Percentiles rank a stretch among this genome's conserved stretches.
These are phyloP conservation scores for Trametes meyenii DNA, from an alignment of 768 basidiomycete species.

Conservation along the genomic window DNA sequence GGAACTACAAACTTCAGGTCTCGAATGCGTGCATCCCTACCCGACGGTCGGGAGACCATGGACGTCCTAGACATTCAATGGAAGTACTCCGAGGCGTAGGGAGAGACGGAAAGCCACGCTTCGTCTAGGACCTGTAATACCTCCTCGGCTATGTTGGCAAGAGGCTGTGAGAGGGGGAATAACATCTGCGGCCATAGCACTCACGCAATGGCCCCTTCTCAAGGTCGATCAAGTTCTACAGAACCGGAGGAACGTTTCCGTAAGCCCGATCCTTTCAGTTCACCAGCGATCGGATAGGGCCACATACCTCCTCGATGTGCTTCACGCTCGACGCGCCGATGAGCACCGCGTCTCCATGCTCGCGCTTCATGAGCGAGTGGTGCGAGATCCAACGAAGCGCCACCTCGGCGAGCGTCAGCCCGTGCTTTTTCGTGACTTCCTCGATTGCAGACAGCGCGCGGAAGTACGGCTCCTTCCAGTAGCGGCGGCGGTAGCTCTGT, in stretches of 20 bases:
- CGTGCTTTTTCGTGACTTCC: constrained; percentile 41
- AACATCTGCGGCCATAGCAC: neutral
- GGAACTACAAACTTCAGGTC: neutral
- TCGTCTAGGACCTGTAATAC: constrained; percentile 53
- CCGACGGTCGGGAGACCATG: neutral
- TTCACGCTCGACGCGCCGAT: constrained; percentile 64
- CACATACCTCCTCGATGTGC: constrained; percentile 47
- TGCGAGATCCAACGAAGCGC: constrained; percentile 51
- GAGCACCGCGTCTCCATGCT: constrained; percentile 54
- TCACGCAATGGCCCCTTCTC: constrained; percentile 50
- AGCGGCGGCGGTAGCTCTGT: constrained; percentile 34
- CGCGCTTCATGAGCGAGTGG: constrained; percentile 49
- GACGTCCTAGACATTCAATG: neutral
- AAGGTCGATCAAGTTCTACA: constrained; percentile 51
- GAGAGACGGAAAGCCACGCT: constrained; percentile 50
- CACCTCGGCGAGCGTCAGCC: constrained; percentile 44
- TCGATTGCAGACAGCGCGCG: constrained; percentile 48
- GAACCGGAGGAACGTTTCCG: neutral
- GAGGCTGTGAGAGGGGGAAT: neutral
- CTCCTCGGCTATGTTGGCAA: constrained; percentile 43
- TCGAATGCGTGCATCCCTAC: neutral
- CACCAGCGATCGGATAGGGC: neutral
- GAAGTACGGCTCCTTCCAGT: constrained; percentile 62
- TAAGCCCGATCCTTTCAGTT: neutral
- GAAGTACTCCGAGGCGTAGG: constrained; percentile 37